Conservation (phyloP, 352 stramenopile genomes). For the Bremia lactucae region DNA sequence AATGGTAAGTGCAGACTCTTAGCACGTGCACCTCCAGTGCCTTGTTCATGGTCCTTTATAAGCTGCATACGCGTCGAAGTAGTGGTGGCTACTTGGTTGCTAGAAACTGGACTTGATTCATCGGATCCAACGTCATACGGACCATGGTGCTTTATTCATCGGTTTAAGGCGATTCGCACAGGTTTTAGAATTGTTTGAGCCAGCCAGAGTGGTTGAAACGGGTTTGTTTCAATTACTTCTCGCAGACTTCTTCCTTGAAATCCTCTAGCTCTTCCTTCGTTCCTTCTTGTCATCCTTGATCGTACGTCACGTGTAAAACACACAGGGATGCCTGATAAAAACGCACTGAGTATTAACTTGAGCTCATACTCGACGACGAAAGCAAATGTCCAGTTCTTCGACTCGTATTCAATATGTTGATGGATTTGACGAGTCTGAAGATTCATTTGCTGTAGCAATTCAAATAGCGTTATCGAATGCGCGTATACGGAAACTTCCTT, state of each 20-base stretch:
- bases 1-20: constrained; percentile 69
- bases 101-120: constrained; percentile 1
- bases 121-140: constrained; percentile 19
- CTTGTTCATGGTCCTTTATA: constrained; percentile 33
- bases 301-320: constrained; percentile 37
- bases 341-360: constrained; percentile 60
- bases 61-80: constrained; percentile 12
- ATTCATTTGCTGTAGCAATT: constrained; percentile 73
- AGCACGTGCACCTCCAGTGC: constrained; percentile 22
- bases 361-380: constrained; percentile 80
- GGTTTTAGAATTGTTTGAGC: constrained; percentile 38
- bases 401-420: constrained; percentile 76
- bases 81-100: constrained; percentile 7
- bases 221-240: constrained; percentile 19
- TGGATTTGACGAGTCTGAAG: constrained; percentile 54
- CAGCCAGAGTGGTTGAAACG: constrained; percentile 25
- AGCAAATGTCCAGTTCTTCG: constrained; percentile 72
- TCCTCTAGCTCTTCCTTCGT: constrained; percentile 9
- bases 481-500: constrained; percentile 34
- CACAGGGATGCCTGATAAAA: constrained; percentile 43
- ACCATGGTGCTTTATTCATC: constrained; percentile 31
- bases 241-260: constrained; percentile 14
- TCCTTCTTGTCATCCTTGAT: constrained; percentile 11
- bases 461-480: constrained; percentile 48
- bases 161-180: constrained; percentile 17